These are phyloP conservation scores for Cladosporium austrohemisphaericum DNA, from an alignment of 2,329 filamentous ascomycete species.

Conservation along the genomic window DNA sequence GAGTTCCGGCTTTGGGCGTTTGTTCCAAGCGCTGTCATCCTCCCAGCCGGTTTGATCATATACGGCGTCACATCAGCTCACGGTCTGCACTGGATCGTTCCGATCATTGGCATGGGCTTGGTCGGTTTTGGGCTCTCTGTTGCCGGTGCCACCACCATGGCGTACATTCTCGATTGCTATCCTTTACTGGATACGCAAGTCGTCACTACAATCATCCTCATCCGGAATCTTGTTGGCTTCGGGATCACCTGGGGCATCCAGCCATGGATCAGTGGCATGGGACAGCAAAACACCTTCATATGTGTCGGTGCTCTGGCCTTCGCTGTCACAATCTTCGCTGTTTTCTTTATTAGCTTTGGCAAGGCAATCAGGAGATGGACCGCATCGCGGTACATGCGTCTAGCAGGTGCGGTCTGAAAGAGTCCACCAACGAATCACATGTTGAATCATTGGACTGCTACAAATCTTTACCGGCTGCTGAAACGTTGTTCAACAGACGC, in stretches of 20 bases:
- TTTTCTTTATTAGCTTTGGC: constrained; percentile 20
- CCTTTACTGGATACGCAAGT: constrained; percentile 44
- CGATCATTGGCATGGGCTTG: constrained; percentile 42
- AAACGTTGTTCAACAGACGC: no score
- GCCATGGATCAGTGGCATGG: constrained; percentile 42
- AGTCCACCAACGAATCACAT: no score
- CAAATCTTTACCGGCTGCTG: constrained; percentile 13
- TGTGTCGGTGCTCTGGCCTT: constrained; percentile 44
- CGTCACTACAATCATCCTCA: constrained; percentile 45
- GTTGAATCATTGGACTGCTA: no score
- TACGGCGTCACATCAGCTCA: constrained; percentile 47
- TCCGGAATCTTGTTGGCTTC: constrained; percentile 48
- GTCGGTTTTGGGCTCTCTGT: constrained; percentile 40
- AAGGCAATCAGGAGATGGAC: constrained; percentile 17
- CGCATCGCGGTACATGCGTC: constrained; percentile 15
- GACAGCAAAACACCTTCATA: constrained; percentile 42
- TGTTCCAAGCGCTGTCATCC: constrained; percentile 37
- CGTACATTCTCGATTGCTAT: constrained; percentile 46
- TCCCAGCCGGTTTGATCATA: constrained; percentile 45
- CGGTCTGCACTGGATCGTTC: constrained; percentile 46
- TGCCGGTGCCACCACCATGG: constrained; percentile 48
- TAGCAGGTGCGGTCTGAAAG: neutral
- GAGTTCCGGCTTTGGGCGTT: constrained; percentile 43
- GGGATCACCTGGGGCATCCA: constrained; percentile 48
- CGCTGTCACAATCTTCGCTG: constrained; percentile 36